Evolutionary conservation across 2,329 filamentous ascomycete genomes (phyloP), one percentile per base, ranked within the genome.

Genomic region (Nigrospora osmanthi): DNA sequence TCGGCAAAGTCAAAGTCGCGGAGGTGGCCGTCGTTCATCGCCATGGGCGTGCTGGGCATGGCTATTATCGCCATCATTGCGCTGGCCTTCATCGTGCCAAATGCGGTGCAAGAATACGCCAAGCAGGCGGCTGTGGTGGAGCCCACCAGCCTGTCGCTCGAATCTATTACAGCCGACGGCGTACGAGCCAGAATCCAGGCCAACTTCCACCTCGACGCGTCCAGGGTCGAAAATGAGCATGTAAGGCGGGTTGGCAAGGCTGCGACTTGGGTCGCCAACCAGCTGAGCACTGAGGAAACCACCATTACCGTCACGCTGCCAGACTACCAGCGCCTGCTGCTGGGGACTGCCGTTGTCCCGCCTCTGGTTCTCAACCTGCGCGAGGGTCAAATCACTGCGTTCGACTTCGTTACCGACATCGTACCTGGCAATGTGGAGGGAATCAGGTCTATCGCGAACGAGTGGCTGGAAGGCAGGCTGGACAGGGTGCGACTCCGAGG

Each of bases 391-490:
- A 80, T 73, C 14, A 97, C 87, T 3, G 70, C 78, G 46, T 70
- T 97, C 46, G 87, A 96, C 56, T 83, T 97, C 54, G 66, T 93
- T 44, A 78, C 85, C 36, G 82, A 93, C 49, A 66, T 97, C 35
- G 70, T 76, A 34, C 85, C 89, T 23, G 90, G 89, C 30, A 80
- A 89, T 56, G 70, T 87, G 13, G 81, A 89, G 44, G 84, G 83
- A 6, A 81, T 96, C 54, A 83, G 87, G 48, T 77, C 76, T 47
- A 77, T 97, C 50, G 89, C 87, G 39, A 89, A 93, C 61, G 86
- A 95, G 62, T 97, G 89, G 83, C 69, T 98, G 48, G 81, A 87
- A 44, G 89, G 90, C 35, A 83, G 80, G 44, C 70, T 97, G 47
- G 76, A 81, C 11, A 72, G 76, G 46, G 67, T 98, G 46, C 80